Conservation (phyloP, 2,329 filamentous ascomycete species). For the Exophiala xenobiotica region DNA sequence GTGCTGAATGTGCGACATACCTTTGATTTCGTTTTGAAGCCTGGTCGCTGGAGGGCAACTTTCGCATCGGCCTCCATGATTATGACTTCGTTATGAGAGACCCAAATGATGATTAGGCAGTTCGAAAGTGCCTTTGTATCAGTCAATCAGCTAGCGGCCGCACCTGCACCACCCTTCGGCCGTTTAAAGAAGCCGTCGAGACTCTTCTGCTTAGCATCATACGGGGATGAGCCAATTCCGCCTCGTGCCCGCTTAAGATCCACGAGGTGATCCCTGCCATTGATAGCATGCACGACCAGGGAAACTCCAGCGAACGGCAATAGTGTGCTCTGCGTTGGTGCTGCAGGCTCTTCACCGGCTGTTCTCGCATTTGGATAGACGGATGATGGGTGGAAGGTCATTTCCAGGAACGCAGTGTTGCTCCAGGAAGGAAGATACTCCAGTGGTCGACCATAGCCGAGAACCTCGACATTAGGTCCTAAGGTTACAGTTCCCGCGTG, state of each 20-base stretch:
- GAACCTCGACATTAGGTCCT: constrained; percentile 42
- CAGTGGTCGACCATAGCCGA: constrained; percentile 39
- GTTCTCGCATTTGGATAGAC: neutral
- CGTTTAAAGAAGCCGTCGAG: constrained; percentile 75
- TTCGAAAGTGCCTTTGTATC: too few species aligned
- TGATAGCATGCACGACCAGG: constrained; percentile 60
- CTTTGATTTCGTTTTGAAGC: too few species aligned
- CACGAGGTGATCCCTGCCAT: constrained; percentile 68
- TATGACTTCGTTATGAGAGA: too few species aligned
- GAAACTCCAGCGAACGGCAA: constrained; percentile 38
- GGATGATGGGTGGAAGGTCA: constrained; percentile 31
- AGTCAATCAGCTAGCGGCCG: neutral
- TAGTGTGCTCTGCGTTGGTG: constrained; percentile 14
- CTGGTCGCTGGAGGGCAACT: too few species aligned
- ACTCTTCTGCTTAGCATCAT: constrained; percentile 73
- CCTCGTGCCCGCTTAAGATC: constrained; percentile 76
- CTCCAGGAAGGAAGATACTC: constrained; percentile 61
- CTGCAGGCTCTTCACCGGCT: neutral
- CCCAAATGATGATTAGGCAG: too few species aligned
- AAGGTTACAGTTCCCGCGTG: constrained; percentile 47
- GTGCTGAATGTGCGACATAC: neutral
- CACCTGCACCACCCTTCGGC: constrained; percentile 4
- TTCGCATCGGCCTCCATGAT: too few species aligned
- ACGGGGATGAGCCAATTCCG: constrained; percentile 74
- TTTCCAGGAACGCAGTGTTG: constrained; percentile 63